Percentiles rank a stretch among this genome's conserved stretches.
phyloP scores from a whole-genome alignment of 2,329 filamentous ascomycete genomes.

The Aureobasidium subglaciale region DNA sequence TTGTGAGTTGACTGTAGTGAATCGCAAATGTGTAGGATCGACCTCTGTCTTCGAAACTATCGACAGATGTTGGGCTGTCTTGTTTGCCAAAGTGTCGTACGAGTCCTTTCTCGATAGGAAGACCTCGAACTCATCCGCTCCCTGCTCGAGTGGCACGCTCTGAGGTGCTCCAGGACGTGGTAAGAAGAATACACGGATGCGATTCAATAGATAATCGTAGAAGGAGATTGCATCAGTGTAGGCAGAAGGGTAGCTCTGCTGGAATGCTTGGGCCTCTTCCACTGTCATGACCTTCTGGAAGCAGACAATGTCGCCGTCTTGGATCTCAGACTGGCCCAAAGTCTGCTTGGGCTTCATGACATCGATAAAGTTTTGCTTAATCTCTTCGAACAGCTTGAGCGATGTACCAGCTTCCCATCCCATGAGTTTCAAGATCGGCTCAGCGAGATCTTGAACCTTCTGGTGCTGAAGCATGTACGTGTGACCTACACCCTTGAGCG shows the following conservation, averaged over 20 bases:
- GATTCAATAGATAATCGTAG: slow-evolving; percentile 89
- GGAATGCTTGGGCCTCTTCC: slow-evolving; percentile 30
- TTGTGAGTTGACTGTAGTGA: slow-evolving; percentile 74
- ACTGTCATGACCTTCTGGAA: slow-evolving; percentile 65
- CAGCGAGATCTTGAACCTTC: slow-evolving; percentile 77
- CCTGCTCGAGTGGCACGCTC: slow-evolving; percentile 25
- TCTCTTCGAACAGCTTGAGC: slow-evolving; percentile 82
- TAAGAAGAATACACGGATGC: slow-evolving; percentile 69
- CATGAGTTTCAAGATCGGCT: slow-evolving; percentile 74
- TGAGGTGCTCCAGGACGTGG: slow-evolving; percentile 47
- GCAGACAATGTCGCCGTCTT: slow-evolving; percentile 94
- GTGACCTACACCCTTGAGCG: slow-evolving; percentile 68
- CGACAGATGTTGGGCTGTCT: slow-evolving; percentile 68
- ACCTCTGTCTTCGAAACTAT: slow-evolving; percentile 38
- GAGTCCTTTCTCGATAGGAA: slow-evolving; percentile 79
- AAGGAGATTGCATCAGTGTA: slow-evolving; percentile 70
- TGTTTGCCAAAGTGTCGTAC: slow-evolving; percentile 80
- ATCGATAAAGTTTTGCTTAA: slow-evolving; percentile 97
- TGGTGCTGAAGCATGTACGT: slow-evolving; percentile 82
- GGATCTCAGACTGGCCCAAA: slow-evolving; percentile 83
- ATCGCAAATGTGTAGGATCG: slow-evolving; percentile 79
- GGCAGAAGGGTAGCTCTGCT: slow-evolving; percentile 18
- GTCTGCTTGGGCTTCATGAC: slow-evolving; percentile 85
- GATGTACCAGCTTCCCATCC: slow-evolving; percentile 71
- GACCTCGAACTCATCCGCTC: slow-evolving; percentile 64